phyloP scores from a whole-genome alignment of 176 grass and related monocot species.

The Luzula sylvatica region DNA sequence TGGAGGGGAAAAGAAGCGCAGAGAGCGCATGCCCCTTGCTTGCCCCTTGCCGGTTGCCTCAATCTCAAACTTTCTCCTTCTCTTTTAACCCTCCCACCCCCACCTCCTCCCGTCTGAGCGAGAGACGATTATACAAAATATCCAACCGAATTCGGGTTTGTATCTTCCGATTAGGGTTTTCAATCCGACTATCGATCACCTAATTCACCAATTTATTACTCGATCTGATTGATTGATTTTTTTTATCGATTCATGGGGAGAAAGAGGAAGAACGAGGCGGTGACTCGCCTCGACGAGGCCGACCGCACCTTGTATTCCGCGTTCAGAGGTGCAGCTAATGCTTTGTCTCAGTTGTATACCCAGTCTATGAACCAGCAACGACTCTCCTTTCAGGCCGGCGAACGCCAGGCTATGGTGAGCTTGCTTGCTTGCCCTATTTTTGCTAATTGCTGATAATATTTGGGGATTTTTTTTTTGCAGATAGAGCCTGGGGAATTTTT shows the following conservation, averaged over 20 bases:
- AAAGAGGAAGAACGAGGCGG: conserved; percentile 57
- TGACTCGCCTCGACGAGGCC: conserved; percentile 59
- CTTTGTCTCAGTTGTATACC: conserved; percentile 71
- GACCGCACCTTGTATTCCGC: conserved; percentile 70
- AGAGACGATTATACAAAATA: no score
- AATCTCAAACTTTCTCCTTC: not conserved
- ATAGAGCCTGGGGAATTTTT: no score
- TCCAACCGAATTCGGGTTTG: no score
- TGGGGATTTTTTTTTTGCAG: no score
- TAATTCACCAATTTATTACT: not conserved
- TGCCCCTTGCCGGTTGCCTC: not conserved
- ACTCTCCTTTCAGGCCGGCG: conserved; percentile 75
- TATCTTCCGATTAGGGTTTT: conserved; percentile 15
- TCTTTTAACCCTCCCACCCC: not conserved
- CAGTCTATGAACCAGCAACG: conserved; percentile 65
- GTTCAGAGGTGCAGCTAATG: conserved; percentile 71
- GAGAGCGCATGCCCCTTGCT: no score
- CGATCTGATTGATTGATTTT: not conserved
- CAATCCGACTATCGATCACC: not conserved
- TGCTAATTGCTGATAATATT: no score
- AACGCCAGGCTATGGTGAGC: conserved; percentile 51
- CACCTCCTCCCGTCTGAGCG: not conserved
- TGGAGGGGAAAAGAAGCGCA: no score
- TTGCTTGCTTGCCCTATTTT: not conserved
- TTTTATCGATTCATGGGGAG: conserved; percentile 30